phyloP scores from a whole-genome alignment of 768 basidiomycete genomes.

The Trametes meyenii region DNA sequence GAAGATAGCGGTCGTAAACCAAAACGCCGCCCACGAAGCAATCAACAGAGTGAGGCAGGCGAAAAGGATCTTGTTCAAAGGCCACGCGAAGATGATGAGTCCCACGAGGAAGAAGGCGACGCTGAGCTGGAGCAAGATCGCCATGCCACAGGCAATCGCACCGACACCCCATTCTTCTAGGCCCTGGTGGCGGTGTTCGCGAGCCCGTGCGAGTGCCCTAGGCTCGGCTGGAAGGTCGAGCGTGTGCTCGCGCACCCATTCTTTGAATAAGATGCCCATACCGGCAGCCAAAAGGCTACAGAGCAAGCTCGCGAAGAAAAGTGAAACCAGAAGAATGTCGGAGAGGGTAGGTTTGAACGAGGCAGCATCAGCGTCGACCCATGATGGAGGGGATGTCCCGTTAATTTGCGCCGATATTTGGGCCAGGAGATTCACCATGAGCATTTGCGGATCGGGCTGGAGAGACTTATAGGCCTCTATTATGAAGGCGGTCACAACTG shows the following conservation, averaged over 20 bases:
- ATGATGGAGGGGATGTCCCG: not conserved
- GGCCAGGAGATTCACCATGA: not conserved
- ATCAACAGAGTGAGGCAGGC: no score
- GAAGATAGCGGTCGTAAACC: no score
- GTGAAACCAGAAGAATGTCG: constrained; percentile 5
- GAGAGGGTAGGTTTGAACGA: not conserved
- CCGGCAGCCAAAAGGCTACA: constrained; percentile 12
- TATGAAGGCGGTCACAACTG: not conserved
- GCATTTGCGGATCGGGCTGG: not conserved
- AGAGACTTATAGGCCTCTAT: not conserved
- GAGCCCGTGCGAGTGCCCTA: constrained; percentile 31
- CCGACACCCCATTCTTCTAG: no score
- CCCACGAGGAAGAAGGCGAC: no score
- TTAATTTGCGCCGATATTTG: constrained; percentile 10
- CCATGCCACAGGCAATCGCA: no score
- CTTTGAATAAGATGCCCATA: constrained; percentile 12
- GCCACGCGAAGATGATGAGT: no score
- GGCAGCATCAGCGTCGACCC: no score
- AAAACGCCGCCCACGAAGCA: no score
- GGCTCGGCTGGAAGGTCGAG: constrained; percentile 3
- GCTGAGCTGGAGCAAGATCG: no score
- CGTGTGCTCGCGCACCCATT: constrained; percentile 15
- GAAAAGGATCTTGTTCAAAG: no score
- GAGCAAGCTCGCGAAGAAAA: constrained; percentile 11
- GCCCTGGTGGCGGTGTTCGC: constrained; percentile 48